Evolutionary conservation across 257 asterid species (phyloP).

Genomic region (Craterostigma plantagineum): DNA sequence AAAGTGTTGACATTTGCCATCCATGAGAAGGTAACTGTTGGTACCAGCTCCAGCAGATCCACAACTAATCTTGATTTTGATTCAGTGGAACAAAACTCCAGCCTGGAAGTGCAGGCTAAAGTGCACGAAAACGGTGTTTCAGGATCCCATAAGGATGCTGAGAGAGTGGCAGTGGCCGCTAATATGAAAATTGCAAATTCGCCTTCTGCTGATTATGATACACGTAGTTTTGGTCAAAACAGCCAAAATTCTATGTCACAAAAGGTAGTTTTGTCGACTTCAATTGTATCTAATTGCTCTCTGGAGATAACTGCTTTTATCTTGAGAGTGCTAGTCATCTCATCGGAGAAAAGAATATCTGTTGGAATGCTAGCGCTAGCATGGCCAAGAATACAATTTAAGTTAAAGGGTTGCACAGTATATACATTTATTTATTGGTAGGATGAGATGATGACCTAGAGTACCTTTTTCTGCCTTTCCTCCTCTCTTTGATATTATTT

Average conservation of each 20-base stretch:
- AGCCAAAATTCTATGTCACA: slow-evolving; percentile 29
- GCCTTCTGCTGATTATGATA: slow-evolving; percentile 26
- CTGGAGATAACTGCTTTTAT: too few relatives aligned
- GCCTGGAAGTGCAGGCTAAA: slow-evolving; percentile 27
- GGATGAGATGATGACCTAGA: too few relatives aligned
- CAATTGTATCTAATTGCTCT: too few relatives aligned
- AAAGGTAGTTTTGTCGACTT: slow-evolving; percentile 37
- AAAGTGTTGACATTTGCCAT: slow-evolving; percentile 57
- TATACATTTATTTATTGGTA: too few relatives aligned
- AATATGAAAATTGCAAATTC: slow-evolving; percentile 38
- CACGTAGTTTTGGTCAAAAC: slow-evolving; percentile 33
- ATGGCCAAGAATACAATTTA: too few relatives aligned
- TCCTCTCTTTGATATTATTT: too few relatives aligned
- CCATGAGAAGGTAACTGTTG: slow-evolving; percentile 37
- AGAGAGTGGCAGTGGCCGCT: slow-evolving; percentile 14
- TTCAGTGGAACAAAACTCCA: slow-evolving; percentile 3
- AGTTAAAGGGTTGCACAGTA: too few relatives aligned
- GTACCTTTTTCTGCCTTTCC: too few relatives aligned
- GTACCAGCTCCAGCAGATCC: slow-evolving; percentile 14
- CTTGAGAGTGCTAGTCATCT: too few relatives aligned
- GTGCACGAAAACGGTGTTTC: slow-evolving; percentile 29
- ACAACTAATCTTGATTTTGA: slow-evolving; percentile 21
- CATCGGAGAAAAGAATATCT: too few relatives aligned
- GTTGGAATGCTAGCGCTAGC: too few relatives aligned
- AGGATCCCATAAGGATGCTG: slow-evolving; percentile 30